phyloP scores from a whole-genome alignment of 1,139 yeast species.

The Pneumocystis jirovecii region DNA sequence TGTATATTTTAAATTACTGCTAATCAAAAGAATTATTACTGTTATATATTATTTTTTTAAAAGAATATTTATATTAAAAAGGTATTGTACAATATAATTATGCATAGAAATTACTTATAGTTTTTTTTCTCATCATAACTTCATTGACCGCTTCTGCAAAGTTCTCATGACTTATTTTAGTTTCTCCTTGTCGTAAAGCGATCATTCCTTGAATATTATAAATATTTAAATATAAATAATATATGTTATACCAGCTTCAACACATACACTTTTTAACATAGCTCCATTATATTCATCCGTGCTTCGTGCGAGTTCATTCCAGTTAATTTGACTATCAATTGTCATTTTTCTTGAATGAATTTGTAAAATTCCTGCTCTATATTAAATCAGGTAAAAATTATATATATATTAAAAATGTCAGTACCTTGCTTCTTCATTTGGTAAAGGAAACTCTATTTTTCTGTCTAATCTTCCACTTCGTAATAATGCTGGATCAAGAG shows the following conservation, averaged over 20 bases:
- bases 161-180: conserved; percentile 87
- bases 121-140: conserved; percentile 93
- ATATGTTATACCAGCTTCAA: conserved; percentile 64
- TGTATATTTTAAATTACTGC: background rate
- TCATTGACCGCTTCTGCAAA: conserved; percentile 96
- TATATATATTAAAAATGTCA: background rate
- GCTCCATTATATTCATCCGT: conserved; percentile 99
- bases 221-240: background rate
- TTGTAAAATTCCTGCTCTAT: conserved; percentile 70
- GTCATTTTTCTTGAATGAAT: conserved; percentile 96
- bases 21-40: background rate
- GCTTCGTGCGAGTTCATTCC: conserved; percentile 96
- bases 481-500: conserved; percentile 88
- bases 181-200: conserved; percentile 89
- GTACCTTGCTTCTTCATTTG: conserved; percentile 80
- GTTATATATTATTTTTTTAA: background rate
- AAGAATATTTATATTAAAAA: background rate
- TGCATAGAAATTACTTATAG: conserved; percentile 91
- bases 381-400: background rate
- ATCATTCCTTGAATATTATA: conserved; percentile 40
- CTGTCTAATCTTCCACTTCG: conserved; percentile 96
- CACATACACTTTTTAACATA: conserved; percentile 93
- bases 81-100: conserved; percentile 20
- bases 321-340: conserved; percentile 81
- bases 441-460: conserved; percentile 93